A percentile compares a stretch with the other conserved stretches of the same genome.
Conservation (phyloP, 2,329 filamentous ascomycete species). For the Pyricularia sp. region DNA sequence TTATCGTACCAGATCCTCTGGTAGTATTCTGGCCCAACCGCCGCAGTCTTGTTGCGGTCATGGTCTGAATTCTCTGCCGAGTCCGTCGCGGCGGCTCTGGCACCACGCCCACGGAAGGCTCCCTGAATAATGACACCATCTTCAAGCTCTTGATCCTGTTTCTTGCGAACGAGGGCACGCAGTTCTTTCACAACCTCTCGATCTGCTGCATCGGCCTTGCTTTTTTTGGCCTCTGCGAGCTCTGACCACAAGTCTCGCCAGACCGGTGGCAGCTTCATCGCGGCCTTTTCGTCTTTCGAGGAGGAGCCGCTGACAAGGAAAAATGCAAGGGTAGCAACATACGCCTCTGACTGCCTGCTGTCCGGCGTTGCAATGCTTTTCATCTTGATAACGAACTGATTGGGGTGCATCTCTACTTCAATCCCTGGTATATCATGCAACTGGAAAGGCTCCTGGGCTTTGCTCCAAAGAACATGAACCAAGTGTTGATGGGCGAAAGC, state of each 20-base stretch:
- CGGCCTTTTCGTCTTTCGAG: conserved; percentile 74
- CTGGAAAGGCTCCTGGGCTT: conserved; percentile 42
- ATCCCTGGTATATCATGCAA: conserved; percentile 27
- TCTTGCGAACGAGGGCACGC: conserved; percentile 54
- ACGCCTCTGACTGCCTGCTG: conserved; percentile 72
- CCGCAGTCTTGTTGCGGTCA: conserved; percentile 27
- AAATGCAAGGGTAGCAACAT: conserved; percentile 66
- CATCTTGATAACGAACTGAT: conserved; percentile 59
- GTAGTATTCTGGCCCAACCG: conserved; percentile 33
- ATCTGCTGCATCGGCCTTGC: conserved; percentile 55
- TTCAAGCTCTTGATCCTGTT: conserved; percentile 55
- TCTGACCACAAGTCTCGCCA: conserved; percentile 86
- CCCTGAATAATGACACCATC: conserved; percentile 66
- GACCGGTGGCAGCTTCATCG: conserved; percentile 59
- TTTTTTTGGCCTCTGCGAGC: conserved; percentile 57
- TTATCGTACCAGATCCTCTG: conserved; percentile 49
- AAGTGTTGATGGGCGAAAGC: conserved; percentile 65
- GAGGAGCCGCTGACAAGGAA: conserved; percentile 71
- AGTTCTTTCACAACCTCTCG: conserved; percentile 55
- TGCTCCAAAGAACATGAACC: conserved; percentile 67
- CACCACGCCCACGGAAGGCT: conserved; percentile 54
- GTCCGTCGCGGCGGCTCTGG: conserved; percentile 32
- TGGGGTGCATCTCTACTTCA: conserved; percentile 31
- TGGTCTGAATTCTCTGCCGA: conserved; percentile 31
- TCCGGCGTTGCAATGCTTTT: conserved; percentile 59